Conservation (phyloP, 345 rosid genomes). For the Populus pruinosa region DNA sequence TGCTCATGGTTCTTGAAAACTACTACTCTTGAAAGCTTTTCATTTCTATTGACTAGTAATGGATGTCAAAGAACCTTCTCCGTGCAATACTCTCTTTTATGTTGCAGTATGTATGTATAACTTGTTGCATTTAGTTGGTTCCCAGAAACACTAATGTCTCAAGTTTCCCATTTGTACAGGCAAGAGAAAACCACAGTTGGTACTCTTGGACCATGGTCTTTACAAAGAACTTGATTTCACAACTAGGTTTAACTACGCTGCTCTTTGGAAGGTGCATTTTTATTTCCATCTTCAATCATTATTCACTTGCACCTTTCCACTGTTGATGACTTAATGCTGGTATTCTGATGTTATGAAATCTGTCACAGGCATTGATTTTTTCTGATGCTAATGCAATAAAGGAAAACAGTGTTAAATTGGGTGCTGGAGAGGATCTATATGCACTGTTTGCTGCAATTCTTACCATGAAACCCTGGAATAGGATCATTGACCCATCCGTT, state of each 20-base stretch:
- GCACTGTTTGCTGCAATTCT: constrained; percentile 78
- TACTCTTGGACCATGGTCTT: constrained; percentile 86
- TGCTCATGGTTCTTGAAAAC: not conserved
- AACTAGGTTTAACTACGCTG: constrained; percentile 78
- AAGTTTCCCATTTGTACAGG: constrained; percentile 24
- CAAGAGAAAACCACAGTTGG: constrained; percentile 74
- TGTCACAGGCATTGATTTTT: constrained; percentile 62
- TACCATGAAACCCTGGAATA: constrained; percentile 93
- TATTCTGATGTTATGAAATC: constrained; percentile 9
- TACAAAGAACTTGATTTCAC: constrained; percentile 80
- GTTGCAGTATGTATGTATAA: not conserved
- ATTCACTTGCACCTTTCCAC: constrained; percentile 1
- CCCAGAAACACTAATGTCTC: not conserved
- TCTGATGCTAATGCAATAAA: constrained; percentile 81
- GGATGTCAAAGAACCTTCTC: not conserved
- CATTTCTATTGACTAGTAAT: not conserved
- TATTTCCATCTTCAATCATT: not conserved
- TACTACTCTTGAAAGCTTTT: not conserved
- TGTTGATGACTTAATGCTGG: not conserved
- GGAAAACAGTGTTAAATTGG: constrained; percentile 73
- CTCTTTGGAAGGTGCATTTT: constrained; percentile 71
- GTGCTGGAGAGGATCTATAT: constrained; percentile 92
- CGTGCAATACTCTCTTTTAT: not conserved
- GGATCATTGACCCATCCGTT: constrained; percentile 67
- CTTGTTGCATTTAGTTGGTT: not conserved